Percentiles rank a stretch among this genome's conserved stretches.
phyloP scores from a whole-genome alignment of 164 flowering plant species.

The Brasenia schreberi region DNA sequence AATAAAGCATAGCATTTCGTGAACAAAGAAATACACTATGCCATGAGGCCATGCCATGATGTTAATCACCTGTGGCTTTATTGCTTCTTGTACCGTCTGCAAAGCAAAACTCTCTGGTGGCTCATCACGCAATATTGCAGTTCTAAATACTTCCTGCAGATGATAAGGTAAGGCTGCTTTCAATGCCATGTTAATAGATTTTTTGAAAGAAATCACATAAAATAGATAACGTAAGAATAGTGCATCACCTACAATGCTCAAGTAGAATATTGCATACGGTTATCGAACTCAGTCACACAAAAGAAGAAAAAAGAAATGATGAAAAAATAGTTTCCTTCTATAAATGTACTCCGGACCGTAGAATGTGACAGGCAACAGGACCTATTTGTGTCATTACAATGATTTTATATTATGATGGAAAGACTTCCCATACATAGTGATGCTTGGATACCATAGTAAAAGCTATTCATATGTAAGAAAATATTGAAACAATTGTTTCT shows the following conservation, averaged over 20 bases:
- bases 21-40: not conserved
- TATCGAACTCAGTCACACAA: not conserved
- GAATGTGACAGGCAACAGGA: no score
- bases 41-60: not conserved
- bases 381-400: no score
- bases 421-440: no score
- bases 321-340: not conserved
- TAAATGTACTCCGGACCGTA: not conserved
- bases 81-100: slow-evolving; percentile 77
- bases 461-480: no score
- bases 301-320: not conserved
- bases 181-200: not conserved
- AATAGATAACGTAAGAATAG: not conserved
- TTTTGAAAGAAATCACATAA: not conserved
- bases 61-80: slow-evolving; percentile 69
- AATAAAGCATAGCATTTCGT: no score
- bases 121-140: slow-evolving; percentile 43
- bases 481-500: no score
- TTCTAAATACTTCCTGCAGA: slow-evolving; percentile 59
- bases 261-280: not conserved
- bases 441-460: no score
- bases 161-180: not conserved
- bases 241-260: not conserved
- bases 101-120: slow-evolving; percentile 70
- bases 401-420: no score